phyloP scores from a whole-genome alignment of 2,329 filamentous ascomycete species.

The Pestalotiopsis sp. region DNA sequence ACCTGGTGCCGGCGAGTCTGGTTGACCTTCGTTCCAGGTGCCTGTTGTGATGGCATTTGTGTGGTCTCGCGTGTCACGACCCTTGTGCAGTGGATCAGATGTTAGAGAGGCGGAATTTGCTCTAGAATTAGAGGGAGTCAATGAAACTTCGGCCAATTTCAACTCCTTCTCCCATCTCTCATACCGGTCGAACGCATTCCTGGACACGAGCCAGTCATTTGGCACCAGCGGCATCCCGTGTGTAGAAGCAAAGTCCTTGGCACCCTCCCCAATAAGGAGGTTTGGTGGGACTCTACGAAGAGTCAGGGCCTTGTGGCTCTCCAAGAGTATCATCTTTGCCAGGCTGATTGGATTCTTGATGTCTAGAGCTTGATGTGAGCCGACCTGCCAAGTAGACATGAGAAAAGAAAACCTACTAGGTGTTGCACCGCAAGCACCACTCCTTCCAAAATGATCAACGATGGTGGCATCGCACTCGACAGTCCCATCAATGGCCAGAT shows the following conservation, averaged over 20 bases:
- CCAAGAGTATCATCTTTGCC: conserved; percentile 80
- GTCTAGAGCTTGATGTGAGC: conserved; percentile 50
- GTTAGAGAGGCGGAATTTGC: neutral
- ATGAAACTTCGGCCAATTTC: conserved; percentile 53
- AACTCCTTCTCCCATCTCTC: conserved; percentile 78
- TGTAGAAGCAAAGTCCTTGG: conserved; percentile 81
- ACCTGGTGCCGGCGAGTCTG: conserved; percentile 51
- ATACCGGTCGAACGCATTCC: conserved; percentile 77
- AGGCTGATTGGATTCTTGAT: conserved; percentile 91
- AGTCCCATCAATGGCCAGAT: conserved; percentile 83
- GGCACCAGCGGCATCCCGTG: conserved; percentile 74
- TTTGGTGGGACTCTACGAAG: conserved; percentile 91
- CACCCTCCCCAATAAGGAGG: conserved; percentile 83
- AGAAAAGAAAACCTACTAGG: conserved; percentile 65
- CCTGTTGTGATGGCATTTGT: conserved; percentile 55
- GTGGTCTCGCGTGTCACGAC: conserved; percentile 46
- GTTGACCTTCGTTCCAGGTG: conserved; percentile 66
- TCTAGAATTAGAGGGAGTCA: conserved; percentile 35
- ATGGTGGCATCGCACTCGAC: conserved; percentile 96
- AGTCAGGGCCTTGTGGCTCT: conserved; percentile 74
- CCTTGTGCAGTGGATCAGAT: conserved; percentile 21
- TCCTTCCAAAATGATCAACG: conserved; percentile 87
- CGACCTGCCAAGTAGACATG: neutral
- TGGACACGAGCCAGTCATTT: conserved; percentile 78
- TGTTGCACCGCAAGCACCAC: conserved; percentile 90